Base-by-base conservation (phyloP, 257 asterid genomes). In the Nicotiana tabacum region DNA sequence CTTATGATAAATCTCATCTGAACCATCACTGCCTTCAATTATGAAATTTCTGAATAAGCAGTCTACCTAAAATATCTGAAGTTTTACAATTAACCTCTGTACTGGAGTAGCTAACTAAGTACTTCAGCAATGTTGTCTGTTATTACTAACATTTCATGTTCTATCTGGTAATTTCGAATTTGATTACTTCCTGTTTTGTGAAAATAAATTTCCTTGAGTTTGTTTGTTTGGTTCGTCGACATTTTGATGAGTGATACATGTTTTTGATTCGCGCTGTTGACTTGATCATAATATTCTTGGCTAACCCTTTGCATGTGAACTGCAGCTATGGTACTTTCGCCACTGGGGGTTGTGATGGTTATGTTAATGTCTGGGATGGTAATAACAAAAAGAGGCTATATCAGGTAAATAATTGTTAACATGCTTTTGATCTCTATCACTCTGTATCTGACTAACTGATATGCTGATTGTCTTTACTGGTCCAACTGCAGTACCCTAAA, bases 301-400 rank as follows among this genome's bases (percentile, higher is more conserved):
- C 4, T 51, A 76, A 76, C 80, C 46, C 24, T 76, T 8, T 76
- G 62, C 64, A 76, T 51, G 29, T 64, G 29, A 57, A 39, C 24
- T 88, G 91, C 85, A 93, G 95, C 82, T 93, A 93, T 83, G 98
- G 98, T 69, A 94, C 97, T 57, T 94, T 94, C 77, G 97, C 98
- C 18, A 93, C 98, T 60, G 99, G 99, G 82, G 99, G 92, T 21
- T 88, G 98, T 79, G 99, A 96, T 77, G 99, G 98, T 53, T 96
- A 89, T 86, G 98, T 94, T 9, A 96, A 96, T 61, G 93, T 96
- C 76, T 96, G 99, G 99, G 99, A 96, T 84, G 98, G 99, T 16
- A 93, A 90, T 92, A 96, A 96, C 85, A 96, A 96, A 88, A 96
- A 94, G 95, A 90, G 99, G 85, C 10, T 96, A 81, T 96, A 96